Base-by-base conservation (phyloP, 257 asterid genomes). In the Petunia axillaris region DNA sequence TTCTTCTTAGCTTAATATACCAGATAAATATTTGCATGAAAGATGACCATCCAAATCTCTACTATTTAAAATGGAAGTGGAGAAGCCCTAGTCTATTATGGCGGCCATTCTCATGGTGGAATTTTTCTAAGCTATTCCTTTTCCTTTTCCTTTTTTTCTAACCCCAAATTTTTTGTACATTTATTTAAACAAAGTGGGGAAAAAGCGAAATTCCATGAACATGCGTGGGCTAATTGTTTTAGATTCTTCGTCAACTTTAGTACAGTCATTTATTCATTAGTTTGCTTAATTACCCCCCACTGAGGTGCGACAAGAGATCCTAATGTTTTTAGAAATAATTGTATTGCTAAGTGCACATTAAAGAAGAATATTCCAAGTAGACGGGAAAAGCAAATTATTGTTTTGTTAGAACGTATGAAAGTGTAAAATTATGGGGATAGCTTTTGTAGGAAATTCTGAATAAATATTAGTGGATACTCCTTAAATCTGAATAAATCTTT, bases 21-120 rank as follows among this genome's bases (percentile, higher is more conserved):
- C 25, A 25, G 25, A 25, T 6, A 50, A 9, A 50, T 48, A 50
- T 55, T 65, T 64, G 73, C 36, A 40, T 65, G 14, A 50, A 39
- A 40, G 2, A 40, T 9, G 6, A 14, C 74, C 74, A 66, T 40
- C 74, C 53, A 66, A 14, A 66, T 65, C 6, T 55, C 8, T 16
- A 59, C 11, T n/a, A 58, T 58, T n/a, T 57, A 57, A 25, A 58
- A n/a, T 58, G 37, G 64, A 58, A 58, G 64, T 58, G 64, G 64
- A 58, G 37, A 1, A n/a, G 38, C 10, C 37, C 64, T 58, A 58
- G 64, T 5, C 64, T 58, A n/a, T 58, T 0, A 4, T 15, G 63
- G 63, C 11, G 64, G 38, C 64, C 11, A 1, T 58, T 16, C 38
- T 58, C n/a, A 16, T 59, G 36, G 38, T 16, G 64, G 38, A 59